A percentile compares a stretch with the other conserved stretches of the same genome.
Conservation (phyloP, 2,329 filamentous ascomycete genomes). For the Fusarium oxysporum region DNA sequence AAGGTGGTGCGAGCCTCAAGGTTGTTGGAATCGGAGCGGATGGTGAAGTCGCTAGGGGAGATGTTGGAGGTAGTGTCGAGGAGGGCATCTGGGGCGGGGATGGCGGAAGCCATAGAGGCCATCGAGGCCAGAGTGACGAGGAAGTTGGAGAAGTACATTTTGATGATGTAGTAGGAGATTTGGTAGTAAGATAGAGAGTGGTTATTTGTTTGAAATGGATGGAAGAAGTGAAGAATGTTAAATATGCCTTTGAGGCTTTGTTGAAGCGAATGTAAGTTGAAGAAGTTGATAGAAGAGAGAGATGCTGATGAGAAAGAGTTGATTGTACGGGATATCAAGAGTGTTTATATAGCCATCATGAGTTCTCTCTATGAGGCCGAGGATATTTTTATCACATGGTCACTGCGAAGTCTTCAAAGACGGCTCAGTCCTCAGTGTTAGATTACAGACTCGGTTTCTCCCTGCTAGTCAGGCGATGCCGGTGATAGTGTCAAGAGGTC, state of each 20-base stretch:
- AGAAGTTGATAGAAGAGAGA: conserved; percentile 15
- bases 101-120: conserved; percentile 44
- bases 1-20: conserved; percentile 44
- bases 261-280: conserved; percentile 34
- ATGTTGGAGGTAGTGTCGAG: conserved; percentile 46
- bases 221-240: conserved; percentile 11
- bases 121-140: conserved; percentile 42
- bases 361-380: not conserved
- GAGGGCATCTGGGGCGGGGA: conserved; percentile 42
- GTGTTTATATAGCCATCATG: conserved; percentile 29
- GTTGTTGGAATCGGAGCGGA: conserved; percentile 26
- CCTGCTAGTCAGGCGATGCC: conserved; percentile 15
- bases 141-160: conserved; percentile 49
- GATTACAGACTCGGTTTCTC: not conserved
- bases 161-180: conserved; percentile 14
- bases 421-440: not conserved
- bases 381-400: conserved; percentile 1
- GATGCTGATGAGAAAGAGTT: conserved; percentile 20
- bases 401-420: conserved; percentile 1
- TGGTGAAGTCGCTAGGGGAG: conserved; percentile 31
- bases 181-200: not conserved
- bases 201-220: not conserved
- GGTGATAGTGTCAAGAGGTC: conserved; percentile 9
- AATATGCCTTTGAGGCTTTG: conserved; percentile 16
- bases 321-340: conserved; percentile 9